Evolutionary conservation across 2,329 filamentous ascomycete species (phyloP).

Genomic region (Nothophaeocryptopus gaeumannii): DNA sequence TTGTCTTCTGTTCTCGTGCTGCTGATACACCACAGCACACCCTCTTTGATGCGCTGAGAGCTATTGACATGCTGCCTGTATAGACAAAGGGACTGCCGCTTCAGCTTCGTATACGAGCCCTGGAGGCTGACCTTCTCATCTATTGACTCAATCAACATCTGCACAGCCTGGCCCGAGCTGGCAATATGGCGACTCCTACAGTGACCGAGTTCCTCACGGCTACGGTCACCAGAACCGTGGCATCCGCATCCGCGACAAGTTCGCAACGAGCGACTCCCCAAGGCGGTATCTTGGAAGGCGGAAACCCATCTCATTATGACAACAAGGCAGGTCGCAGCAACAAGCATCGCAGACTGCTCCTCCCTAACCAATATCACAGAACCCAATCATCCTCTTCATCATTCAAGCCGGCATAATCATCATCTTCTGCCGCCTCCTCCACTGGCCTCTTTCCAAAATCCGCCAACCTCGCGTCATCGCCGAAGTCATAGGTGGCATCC

Average conservation of each 20-base stretch:
- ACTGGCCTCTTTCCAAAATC: slow-evolving; percentile 73
- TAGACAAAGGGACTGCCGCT: background rate
- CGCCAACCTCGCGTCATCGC: slow-evolving; percentile 80
- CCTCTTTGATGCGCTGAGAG: background rate
- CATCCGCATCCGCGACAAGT: slow-evolving; percentile 23
- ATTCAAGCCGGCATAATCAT: slow-evolving; percentile 73
- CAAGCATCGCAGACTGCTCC: no score
- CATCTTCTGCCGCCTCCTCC: slow-evolving; percentile 68
- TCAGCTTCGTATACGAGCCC: background rate
- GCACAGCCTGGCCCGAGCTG: slow-evolving; percentile 3
- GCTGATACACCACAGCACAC: background rate
- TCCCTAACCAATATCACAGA: slow-evolving; percentile 32
- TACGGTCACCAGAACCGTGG: slow-evolving; percentile 19
- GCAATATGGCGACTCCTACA: slow-evolving; percentile 20
- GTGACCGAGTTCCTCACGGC: slow-evolving; percentile 22
- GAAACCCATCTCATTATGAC: slow-evolving; percentile 67
- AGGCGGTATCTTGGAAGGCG: slow-evolving; percentile 68
- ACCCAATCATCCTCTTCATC: slow-evolving; percentile 74
- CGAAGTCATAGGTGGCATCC: slow-evolving; percentile 79
- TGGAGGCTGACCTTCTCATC: no score
- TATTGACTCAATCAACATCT: background rate
- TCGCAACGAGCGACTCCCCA: slow-evolving; percentile 51
- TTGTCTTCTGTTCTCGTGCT: background rate
- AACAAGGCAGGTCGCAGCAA: slow-evolving; percentile 42
- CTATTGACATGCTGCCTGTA: background rate